Conservation (phyloP, 176 grass and related monocot genomes). For the Zoysia pacifica region DNA sequence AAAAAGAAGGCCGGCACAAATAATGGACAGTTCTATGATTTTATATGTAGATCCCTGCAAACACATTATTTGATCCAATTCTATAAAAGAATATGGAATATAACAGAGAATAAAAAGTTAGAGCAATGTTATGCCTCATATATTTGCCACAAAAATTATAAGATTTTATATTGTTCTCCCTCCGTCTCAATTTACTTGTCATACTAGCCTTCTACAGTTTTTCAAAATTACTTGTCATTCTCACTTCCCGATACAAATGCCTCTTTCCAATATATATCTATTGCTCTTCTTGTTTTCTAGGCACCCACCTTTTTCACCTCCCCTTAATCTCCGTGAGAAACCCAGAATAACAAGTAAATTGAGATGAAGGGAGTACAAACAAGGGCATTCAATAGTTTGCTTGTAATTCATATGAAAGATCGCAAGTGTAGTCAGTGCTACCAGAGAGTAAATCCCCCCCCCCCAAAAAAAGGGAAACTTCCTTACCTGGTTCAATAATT, state of each 20-base stretch:
- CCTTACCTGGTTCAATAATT: conserved; percentile 87
- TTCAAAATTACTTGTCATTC: not conserved
- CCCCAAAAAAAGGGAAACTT: not conserved
- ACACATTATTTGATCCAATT: not conserved
- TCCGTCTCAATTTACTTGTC: no score
- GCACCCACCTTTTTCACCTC: no score
- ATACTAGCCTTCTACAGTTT: no score
- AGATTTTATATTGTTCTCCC: not conserved
- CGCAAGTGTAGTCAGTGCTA: not conserved
- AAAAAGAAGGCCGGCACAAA: not conserved
- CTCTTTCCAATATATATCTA: no score
- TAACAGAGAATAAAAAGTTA: not conserved
- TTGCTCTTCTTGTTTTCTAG: no score
- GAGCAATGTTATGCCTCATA: not conserved
- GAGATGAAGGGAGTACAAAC: not conserved
- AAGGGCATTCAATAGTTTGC: not conserved
- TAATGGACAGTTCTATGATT: not conserved
- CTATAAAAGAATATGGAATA: conserved; percentile 6
- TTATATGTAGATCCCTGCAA: conserved; percentile 9
- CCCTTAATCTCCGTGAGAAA: no score
- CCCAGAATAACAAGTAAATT: no score
- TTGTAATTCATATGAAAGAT: not conserved
- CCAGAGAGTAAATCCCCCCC: not conserved
- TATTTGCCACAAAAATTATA: not conserved
- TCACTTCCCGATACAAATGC: no score